Base-by-base conservation (phyloP, 192 early-diverging fungal species). In the Chytriomyces sp. region DNA sequence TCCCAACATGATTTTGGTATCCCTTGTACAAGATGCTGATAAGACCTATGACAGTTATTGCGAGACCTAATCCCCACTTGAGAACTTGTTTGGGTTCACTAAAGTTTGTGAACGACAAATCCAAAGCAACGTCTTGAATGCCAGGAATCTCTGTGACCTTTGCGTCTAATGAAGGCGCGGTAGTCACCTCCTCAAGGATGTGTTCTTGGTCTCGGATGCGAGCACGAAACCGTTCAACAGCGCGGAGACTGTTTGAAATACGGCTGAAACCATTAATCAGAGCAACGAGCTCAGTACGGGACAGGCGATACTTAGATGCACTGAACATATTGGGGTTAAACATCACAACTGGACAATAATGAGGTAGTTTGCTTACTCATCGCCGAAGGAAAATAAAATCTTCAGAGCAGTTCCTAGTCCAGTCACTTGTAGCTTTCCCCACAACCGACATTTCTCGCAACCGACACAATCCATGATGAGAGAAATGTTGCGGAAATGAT, bases 391-490 rank as follows among this genome's bases (percentile, higher is more conserved):
- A 78, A 99, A 98, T 53, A 99, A 82, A 19, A 96, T 82, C 80
- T 99, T 99, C 40, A 99, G 84, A 2, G 96, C 98, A 0, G 96
- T 95, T 59, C 91, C 98, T n/a, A 99, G 79, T 5, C 98, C 97
- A 69, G 91, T 89, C 22, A 81, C 36, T 84, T 99, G 98, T 6
- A 97, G 73, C 75, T 99, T 99, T 30, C 98, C 98, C 98, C 98
- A 99, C 36, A 99, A 81, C 41, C 93, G 78, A 72, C 98, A 99
- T 80, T 99, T 99, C 81, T 99, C 95, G 76, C 98, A 99, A 0
- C 91, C 93, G 28, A 98, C 95, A 77, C 98, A 99, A 82, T 99
- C 98, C 96, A 99, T 98, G 77, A 99, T 97, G 26, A 89, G 79
- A 12, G 96, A 93, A 22, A 99, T 91, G 74, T 99, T 99, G 62